Conservation (phyloP, 805 yeast species). For the Yamadazyma phyllophila region DNA sequence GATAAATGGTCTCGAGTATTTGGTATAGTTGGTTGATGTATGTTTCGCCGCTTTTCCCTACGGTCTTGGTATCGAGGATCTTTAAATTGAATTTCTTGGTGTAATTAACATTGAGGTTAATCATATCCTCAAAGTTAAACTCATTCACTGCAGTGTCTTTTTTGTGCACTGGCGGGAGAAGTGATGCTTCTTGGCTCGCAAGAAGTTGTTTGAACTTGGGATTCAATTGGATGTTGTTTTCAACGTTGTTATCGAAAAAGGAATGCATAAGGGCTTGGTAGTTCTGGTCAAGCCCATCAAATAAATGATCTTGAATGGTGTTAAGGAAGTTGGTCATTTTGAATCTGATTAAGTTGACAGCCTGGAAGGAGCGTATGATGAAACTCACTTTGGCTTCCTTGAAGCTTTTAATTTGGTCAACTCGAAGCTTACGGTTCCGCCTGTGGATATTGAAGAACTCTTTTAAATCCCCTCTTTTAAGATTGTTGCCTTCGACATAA, state of each 20-base stretch:
- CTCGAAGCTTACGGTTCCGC: conserved; percentile 9
- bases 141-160: conserved; percentile 7
- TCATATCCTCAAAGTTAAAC: conserved; percentile 46
- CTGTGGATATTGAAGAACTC: conserved; percentile 9
- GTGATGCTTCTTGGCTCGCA: not conserved
- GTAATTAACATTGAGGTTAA: conserved; percentile 31
- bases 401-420: conserved; percentile 5
- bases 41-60: conserved; percentile 31
- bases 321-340: conserved; percentile 43
- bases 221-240: conserved; percentile 3
- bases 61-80: conserved; percentile 27
- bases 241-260: conserved; percentile 20
- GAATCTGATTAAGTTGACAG: conserved; percentile 36
- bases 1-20: conserved; percentile 28
- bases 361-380: conserved; percentile 30
- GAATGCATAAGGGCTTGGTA: conserved; percentile 24
- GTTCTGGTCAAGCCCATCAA: conserved; percentile 46
- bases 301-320: conserved; percentile 38
- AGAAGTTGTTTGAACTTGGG: conserved; percentile 9
- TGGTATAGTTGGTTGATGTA: conserved; percentile 33
- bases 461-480: conserved; percentile 24
- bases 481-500: conserved; percentile 25
- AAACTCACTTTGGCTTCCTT: conserved; percentile 29
- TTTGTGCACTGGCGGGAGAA: conserved; percentile 4
- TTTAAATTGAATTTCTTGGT: conserved; percentile 28